Evolutionary conservation across 2,329 filamentous ascomycete genomes (phyloP).

Genomic region (Alternaria dauci): DNA sequence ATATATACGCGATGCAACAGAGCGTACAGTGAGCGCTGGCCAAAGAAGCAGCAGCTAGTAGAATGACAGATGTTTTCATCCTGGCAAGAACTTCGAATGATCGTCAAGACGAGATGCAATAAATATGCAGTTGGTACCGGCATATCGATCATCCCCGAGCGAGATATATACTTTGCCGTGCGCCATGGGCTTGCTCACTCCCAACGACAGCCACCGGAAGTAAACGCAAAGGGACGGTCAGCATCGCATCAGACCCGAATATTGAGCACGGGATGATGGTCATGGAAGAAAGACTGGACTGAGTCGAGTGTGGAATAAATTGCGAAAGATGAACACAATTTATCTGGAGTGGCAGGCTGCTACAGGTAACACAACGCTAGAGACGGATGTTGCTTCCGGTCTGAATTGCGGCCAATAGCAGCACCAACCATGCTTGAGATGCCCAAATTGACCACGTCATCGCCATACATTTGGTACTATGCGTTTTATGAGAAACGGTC

Average conservation of each 20-base stretch:
- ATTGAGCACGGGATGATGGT: not conserved
- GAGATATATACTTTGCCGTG: conserved; percentile 1
- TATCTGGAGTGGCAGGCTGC: not conserved
- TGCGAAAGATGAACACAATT: conserved; percentile 13
- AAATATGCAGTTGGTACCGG: conserved; percentile 5
- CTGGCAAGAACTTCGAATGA: not conserved
- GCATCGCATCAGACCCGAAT: not conserved
- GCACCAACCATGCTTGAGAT: not conserved
- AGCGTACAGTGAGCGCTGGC: conserved; percentile 16
- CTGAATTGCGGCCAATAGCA: conserved; percentile 6
- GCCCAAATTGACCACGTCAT: conserved; percentile 16
- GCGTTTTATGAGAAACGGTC: not conserved
- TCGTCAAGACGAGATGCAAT: not conserved
- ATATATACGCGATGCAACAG: not conserved
- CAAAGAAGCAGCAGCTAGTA: conserved; percentile 11
- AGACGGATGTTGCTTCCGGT: conserved; percentile 9
- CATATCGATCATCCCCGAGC: not conserved
- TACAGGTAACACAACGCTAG: conserved; percentile 4
- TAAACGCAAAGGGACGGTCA: not conserved
- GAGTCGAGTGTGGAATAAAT: conserved; percentile 10
- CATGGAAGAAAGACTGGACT: not conserved
- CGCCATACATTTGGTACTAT: conserved; percentile 4
- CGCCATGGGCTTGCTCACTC: not conserved
- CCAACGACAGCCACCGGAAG: conserved; percentile 1
- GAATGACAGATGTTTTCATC: conserved; percentile 9